A percentile compares a stretch with the other conserved stretches of the same genome.
These are phyloP conservation scores for Penicillium bialowiezense DNA, from an alignment of 495 filamentous ascomycete species.

Conservation along the genomic window DNA sequence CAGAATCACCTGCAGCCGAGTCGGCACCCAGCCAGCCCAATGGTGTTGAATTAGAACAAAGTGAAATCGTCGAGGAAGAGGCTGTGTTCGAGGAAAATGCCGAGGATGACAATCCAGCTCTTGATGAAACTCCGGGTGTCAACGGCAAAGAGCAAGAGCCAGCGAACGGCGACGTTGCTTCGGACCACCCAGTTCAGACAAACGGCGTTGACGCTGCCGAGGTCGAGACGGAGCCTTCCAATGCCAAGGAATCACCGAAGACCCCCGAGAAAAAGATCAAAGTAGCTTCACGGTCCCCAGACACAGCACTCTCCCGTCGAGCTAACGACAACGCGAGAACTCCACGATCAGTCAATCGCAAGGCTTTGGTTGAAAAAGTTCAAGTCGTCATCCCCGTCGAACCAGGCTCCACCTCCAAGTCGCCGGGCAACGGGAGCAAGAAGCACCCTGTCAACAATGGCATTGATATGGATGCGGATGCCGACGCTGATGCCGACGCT, in stretches of 20 bases:
- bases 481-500: constrained; percentile 28
- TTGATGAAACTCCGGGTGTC: constrained; percentile 1
- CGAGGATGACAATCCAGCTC: constrained; percentile 12
- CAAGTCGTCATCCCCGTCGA: constrained; percentile 34
- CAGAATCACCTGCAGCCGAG: constrained; percentile 32
- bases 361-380: constrained; percentile 41
- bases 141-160: not conserved
- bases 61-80: constrained; percentile 19
- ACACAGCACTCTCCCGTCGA: constrained; percentile 14
- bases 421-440: constrained; percentile 3
- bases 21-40: constrained; percentile 16
- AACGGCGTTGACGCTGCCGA: constrained; percentile 26
- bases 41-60: constrained; percentile 16
- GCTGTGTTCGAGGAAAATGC: constrained; percentile 26
- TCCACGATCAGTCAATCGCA: constrained; percentile 32
- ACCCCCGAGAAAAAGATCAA: constrained; percentile 18
- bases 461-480: constrained; percentile 22
- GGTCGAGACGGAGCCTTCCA: constrained; percentile 1
- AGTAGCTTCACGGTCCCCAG: constrained; percentile 16
- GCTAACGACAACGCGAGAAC: constrained; percentile 20
- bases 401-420: constrained; percentile 13
- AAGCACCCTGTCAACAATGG: constrained; percentile 16
- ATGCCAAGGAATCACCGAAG: not conserved
- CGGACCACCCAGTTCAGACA: constrained; percentile 6
- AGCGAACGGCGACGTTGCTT: constrained; percentile 6